Evolutionary conservation across 2,329 filamentous ascomycete genomes (phyloP).

Genomic region (Scedosporium apiospermum): DNA sequence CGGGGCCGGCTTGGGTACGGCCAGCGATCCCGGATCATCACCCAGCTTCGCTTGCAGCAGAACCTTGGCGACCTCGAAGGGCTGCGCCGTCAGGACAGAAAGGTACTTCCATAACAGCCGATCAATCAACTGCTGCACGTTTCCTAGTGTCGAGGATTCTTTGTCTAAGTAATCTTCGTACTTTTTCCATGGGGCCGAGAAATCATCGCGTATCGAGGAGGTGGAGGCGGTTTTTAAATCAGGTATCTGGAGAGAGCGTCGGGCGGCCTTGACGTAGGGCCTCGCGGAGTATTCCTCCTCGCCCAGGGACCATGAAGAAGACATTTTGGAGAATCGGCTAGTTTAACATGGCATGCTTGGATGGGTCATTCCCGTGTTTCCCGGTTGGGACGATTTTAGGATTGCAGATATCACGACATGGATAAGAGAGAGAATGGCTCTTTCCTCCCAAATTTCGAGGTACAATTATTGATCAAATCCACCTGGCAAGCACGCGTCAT

Average conservation of each 20-base stretch:
- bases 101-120: constrained; percentile 88
- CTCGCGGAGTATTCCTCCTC: constrained; percentile 6
- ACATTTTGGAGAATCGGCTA: not conserved
- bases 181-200: constrained; percentile 4
- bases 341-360: not conserved
- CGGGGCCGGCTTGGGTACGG: not conserved
- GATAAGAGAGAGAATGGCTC: not conserved
- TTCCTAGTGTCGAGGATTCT: constrained; percentile 21
- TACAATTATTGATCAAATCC: not conserved
- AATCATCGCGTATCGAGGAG: constrained; percentile 7
- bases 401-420: not conserved
- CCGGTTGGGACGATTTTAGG: not conserved
- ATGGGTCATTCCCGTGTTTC: constrained; percentile 1
- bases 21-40: constrained; percentile 4
- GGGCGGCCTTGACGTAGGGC: constrained; percentile 5
- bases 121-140: constrained; percentile 64
- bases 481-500: not conserved
- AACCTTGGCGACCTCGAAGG: constrained; percentile 94
- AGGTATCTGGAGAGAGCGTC: not conserved
- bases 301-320: constrained; percentile 3
- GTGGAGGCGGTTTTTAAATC: not conserved
- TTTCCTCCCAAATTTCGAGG: not conserved
- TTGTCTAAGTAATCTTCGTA: constrained; percentile 5
- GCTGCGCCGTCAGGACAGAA: constrained; percentile 80
- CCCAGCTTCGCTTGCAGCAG: constrained; percentile 59